Percentiles rank a stretch among this genome's conserved stretches.
Conservation (phyloP, 345 rosid genomes). For the Physaria fendleri region DNA sequence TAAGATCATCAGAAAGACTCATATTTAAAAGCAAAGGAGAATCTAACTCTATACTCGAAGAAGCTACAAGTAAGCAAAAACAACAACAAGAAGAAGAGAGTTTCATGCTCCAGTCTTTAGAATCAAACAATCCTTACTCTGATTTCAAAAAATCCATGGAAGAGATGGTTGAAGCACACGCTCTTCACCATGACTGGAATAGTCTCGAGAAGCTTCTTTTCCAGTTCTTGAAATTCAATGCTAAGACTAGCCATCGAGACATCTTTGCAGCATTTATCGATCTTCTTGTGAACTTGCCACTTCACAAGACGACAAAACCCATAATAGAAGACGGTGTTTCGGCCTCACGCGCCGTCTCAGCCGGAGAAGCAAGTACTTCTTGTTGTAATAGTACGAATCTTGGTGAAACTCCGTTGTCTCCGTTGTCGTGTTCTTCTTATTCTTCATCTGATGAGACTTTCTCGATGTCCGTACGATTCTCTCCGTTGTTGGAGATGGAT, state of each 20-base stretch:
- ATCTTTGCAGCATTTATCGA: conserved; percentile 81
- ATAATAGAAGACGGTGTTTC: conserved; percentile 9
- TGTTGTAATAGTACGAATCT: conserved; percentile 23
- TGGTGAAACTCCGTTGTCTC: conserved; percentile 49
- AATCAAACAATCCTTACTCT: conserved; percentile 59
- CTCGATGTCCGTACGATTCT: conserved; percentile 35
- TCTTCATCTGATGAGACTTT: conserved; percentile 45
- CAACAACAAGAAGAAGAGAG: conserved; percentile 37
- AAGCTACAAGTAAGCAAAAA: conserved; percentile 21
- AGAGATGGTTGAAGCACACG: conserved; percentile 83
- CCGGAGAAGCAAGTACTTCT: conserved; percentile 30
- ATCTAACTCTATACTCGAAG: conserved; percentile 55
- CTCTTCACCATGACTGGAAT: conserved; percentile 50
- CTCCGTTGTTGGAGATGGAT: conserved; percentile 35
- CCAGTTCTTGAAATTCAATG: conserved; percentile 64
- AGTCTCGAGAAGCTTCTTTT: conserved; percentile 61
- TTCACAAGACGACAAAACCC: conserved; percentile 3
- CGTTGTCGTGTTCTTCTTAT: conserved; percentile 42
- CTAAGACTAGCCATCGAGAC: conserved; percentile 55
- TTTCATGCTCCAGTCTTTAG: conserved; percentile 46
- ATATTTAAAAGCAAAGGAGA: conserved; percentile 69
- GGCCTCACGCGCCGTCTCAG: conserved; percentile 5
- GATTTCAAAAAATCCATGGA: conserved; percentile 90
- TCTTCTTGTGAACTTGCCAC: conserved; percentile 44
- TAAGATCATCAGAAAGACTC: conserved; percentile 50